Conservation (phyloP, 306 rosid genomes). For the Betula pendula region DNA sequence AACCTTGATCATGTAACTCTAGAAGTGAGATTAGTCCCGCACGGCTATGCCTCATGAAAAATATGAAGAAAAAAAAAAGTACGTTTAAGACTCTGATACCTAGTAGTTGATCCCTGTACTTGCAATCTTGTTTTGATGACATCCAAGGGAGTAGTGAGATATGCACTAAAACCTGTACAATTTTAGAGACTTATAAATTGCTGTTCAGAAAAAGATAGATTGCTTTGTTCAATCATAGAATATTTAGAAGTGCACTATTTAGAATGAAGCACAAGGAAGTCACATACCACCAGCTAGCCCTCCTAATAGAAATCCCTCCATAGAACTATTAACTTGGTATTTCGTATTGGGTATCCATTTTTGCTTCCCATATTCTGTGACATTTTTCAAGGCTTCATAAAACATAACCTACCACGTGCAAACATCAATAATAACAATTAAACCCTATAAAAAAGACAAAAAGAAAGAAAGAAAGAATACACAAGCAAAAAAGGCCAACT, state of each 20-base stretch:
- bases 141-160: slow-evolving; percentile 90
- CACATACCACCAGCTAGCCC: slow-evolving; percentile 91
- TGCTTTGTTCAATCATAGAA: neutral
- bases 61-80: slow-evolving; percentile 12
- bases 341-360: slow-evolving; percentile 46
- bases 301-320: slow-evolving; percentile 77
- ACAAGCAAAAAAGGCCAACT: neutral
- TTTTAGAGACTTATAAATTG: slow-evolving; percentile 20
- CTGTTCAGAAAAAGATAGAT: neutral
- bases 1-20: neutral
- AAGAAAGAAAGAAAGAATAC: neutral
- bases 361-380: slow-evolving; percentile 57
- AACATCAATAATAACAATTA: slow-evolving; percentile 14
- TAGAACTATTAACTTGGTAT: slow-evolving; percentile 51
- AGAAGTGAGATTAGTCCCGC: neutral
- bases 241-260: neutral
- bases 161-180: slow-evolving; percentile 72
- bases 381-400: slow-evolving; percentile 77
- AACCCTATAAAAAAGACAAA: neutral
- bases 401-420: slow-evolving; percentile 60
- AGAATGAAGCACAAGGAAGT: slow-evolving; percentile 25
- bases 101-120: slow-evolving; percentile 74
- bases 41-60: slow-evolving; percentile 4
- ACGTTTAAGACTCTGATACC: slow-evolving; percentile 41
- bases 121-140: slow-evolving; percentile 85